Evolutionary conservation across 495 filamentous ascomycete species (phyloP), one percentile per base, ranked within the genome.

Genomic region (Xylaria venustula): DNA sequence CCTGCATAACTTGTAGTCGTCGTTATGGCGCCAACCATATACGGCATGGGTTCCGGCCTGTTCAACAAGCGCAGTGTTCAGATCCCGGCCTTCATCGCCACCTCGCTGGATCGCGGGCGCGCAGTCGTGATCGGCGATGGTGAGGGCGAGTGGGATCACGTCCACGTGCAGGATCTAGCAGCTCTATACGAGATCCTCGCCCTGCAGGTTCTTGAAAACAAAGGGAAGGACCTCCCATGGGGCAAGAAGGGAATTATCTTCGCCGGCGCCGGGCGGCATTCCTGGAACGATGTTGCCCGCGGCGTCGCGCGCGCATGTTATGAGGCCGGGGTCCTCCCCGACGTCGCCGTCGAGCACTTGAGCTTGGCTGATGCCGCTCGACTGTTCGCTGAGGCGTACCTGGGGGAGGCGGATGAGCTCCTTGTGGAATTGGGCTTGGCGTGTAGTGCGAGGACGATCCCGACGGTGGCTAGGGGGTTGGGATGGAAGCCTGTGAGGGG

Each of bases 11-110:
- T n/a, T n/a, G 26, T 11, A 55, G 53, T 75, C 53, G 73, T 82
- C 28, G 72, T 85, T 52, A 81, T 80, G 68, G 68, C 73, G 1
- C 77, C 78, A 12, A 75, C 75, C 8, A 81, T 84, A 32, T 84
- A 75, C 63, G 81, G 81, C 26, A 36, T 66, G 1, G 80, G 81
- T 8, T 72, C 66, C 2, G 82, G 80, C 34, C 62, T 66, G 0
- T 79, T 79, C 66, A 78, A 81, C 41, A 69, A 62, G 11, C 48
- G 53, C 1, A 73, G 73, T 41, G 73, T 79, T 22, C 79, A 82
- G 65, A 58, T 79, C 7, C 77, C 77, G 9, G 20, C 46, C 19
- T 44, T 70, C 26, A 63, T 73, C 0, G 53, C 64, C 15, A 54
- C 67, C 3, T 67, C 69, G 7, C 19, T 81, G 3, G 54, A 70